Base-by-base conservation (phyloP, 1,284 basidiomycete genomes). In the Pseudozyma pruni region DNA sequence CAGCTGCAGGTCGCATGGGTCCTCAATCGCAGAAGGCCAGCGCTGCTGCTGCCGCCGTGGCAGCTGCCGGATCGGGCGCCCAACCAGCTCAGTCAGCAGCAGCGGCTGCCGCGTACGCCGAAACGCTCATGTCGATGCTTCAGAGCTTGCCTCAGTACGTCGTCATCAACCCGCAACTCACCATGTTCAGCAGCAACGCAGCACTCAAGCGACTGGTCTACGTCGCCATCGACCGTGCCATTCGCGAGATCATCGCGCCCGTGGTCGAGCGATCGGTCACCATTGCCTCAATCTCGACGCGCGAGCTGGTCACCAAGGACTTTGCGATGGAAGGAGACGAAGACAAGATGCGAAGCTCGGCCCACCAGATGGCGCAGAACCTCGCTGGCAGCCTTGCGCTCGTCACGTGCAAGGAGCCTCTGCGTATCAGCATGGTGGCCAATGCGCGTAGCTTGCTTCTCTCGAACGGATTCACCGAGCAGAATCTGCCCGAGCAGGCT, bases 241-340 rank as follows among this genome's bases (percentile, higher is more conserved):
- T 98, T 54, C 90, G 95, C 70, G 96, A 99, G 89, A 98, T 98
- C 73, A 95, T 98, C 73, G 86, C 94, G 16, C 96, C 96, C 4
- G 95, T 98, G 44, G 95, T 98, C 17, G 96, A 99, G 82, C 89
- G 96, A 58, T 97, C 94, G n/a, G 96, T 98, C 39, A 98, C 96
- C 2, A 98, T 99, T 74, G 96, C 96, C 8, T 93, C 94, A 29
- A 97, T 98, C 74, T 98, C 96, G 19, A 96, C 95, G 16, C 88
- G 94, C 37, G 96, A 99, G 83, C 86, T 99, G 9, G 92, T 97
- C 27, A 88, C 90, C 59, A 98, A 98, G 84, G 96, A 99, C 83
- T 98, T 96, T 77, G 94, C 92, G 3, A 94, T 93, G 68, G 96
- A 99, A 75, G 86, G 90, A 17, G 93, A 92, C 80, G 94, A 98